Percentiles rank a stretch among this genome's conserved stretches.
Evolutionary conservation across 257 asterid genomes (phyloP).

Genomic region (Coffea eugenioides): DNA sequence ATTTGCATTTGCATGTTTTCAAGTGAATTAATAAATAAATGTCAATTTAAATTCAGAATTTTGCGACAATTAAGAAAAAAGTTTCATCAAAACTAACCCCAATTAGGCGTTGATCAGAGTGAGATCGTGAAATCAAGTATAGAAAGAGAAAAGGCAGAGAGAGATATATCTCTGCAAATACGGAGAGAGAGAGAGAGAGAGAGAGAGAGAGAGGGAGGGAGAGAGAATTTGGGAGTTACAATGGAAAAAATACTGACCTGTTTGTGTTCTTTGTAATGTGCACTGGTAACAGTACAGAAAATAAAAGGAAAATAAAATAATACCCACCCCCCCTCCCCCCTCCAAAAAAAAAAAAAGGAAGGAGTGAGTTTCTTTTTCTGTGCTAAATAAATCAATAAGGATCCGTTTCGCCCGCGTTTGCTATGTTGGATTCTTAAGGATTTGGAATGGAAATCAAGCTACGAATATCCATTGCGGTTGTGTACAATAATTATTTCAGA

Average conservation of each 20-base stretch:
- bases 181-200: not conserved
- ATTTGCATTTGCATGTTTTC: not conserved
- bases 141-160: not conserved
- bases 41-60: not conserved
- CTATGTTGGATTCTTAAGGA: not conserved
- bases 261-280: slow-evolving; percentile 2
- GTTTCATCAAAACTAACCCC: slow-evolving; percentile 7
- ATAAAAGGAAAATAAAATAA: too few species aligned
- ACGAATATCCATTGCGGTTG: too few species aligned
- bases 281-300: not conserved
- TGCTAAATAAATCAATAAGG: not conserved
- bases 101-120: slow-evolving; percentile 8
- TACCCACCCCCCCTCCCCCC: not conserved
- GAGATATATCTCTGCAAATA: slow-evolving; percentile 1
- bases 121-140: not conserved
- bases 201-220: not conserved
- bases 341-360: not conserved
- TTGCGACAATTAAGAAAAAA: not conserved
- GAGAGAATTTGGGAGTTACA: not conserved
- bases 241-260: not conserved
- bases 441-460: too few species aligned
- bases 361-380: not conserved
- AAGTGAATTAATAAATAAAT: not conserved
- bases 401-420: not conserved
- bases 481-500: too few species aligned